Evolutionary conservation across 257 asterid species (phyloP).

Genomic region (Anisodus acutangulus): DNA sequence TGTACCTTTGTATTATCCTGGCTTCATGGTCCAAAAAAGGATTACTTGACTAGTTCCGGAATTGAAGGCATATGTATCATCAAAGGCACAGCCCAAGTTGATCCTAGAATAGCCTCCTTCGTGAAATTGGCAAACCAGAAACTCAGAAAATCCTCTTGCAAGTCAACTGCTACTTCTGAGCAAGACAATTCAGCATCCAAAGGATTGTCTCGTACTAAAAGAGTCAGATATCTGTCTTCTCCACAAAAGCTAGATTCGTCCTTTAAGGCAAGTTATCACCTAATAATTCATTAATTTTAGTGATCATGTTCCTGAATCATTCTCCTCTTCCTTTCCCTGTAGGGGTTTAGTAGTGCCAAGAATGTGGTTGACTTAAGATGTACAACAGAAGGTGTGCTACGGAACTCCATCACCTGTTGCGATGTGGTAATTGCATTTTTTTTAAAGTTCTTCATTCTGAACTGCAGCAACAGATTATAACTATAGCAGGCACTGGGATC

Average conservation of each 20-base stretch:
- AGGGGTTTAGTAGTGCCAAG: conserved; percentile 21
- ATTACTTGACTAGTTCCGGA: conserved; percentile 36
- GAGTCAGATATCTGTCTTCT: conserved; percentile 14
- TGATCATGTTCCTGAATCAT: neutral
- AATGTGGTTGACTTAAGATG: neutral
- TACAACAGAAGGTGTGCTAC: conserved; percentile 25
- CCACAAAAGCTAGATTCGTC: neutral
- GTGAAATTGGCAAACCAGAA: conserved; percentile 45
- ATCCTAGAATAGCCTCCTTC: conserved; percentile 50
- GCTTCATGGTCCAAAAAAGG: conserved; percentile 61
- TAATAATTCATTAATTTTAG: neutral
- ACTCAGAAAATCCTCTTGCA: conserved; percentile 27
- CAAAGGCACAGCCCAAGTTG: conserved; percentile 35
- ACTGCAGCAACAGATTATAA: conserved; percentile 28
- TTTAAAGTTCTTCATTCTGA: conserved; percentile 21
- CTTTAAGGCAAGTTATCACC: conserved; percentile 30
- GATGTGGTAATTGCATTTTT: conserved; percentile 20
- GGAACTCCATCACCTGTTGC: neutral
- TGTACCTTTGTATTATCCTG: conserved; percentile 59
- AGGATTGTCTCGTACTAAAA: conserved; percentile 24
- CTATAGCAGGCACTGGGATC: conserved; percentile 26
- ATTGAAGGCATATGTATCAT: conserved; percentile 48
- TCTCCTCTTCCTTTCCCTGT: neutral
- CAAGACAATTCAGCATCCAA: conserved; percentile 4
- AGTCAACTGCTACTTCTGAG: neutral